Percentiles rank a stretch among this genome's conserved stretches.
These are phyloP conservation scores for Vigna unguiculata DNA, from an alignment of 306 rosid genomes.

Conservation along the genomic window DNA sequence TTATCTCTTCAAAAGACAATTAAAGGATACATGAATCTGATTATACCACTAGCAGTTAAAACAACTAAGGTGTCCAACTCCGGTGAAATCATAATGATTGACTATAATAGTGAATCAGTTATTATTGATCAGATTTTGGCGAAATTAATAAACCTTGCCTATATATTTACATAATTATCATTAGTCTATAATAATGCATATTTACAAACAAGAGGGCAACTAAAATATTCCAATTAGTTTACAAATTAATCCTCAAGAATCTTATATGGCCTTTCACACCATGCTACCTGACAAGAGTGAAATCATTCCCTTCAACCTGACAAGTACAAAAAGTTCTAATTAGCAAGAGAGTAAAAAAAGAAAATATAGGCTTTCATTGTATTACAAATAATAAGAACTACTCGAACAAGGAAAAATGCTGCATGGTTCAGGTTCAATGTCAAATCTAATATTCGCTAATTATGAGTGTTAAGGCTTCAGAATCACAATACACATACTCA, in stretches of 20 bases:
- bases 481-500: slow-evolving; percentile 29
- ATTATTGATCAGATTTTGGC: background rate
- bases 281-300: slow-evolving; percentile 38
- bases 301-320: slow-evolving; percentile 43
- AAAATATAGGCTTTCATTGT: background rate
- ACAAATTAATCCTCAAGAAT: slow-evolving; percentile 25
- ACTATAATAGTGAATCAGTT: background rate
- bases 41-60: background rate
- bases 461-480: slow-evolving; percentile 16
- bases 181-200: slow-evolving; percentile 10
- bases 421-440: slow-evolving; percentile 10
- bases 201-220: slow-evolving; percentile 33
- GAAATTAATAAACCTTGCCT: slow-evolving; percentile 24
- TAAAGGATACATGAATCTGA: no score
- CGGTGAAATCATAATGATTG: background rate
- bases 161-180: slow-evolving; percentile 43
- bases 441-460: background rate
- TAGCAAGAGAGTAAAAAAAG: background rate
- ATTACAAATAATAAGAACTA: slow-evolving; percentile 2
- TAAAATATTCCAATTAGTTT: slow-evolving; percentile 27
- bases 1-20: no score
- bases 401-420: slow-evolving; percentile 1
- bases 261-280: slow-evolving; percentile 34
- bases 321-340: slow-evolving; percentile 10
- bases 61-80: background rate